These are phyloP conservation scores for Saraca asoca DNA, from an alignment of 331 rosid genomes.

Conservation along the genomic window DNA sequence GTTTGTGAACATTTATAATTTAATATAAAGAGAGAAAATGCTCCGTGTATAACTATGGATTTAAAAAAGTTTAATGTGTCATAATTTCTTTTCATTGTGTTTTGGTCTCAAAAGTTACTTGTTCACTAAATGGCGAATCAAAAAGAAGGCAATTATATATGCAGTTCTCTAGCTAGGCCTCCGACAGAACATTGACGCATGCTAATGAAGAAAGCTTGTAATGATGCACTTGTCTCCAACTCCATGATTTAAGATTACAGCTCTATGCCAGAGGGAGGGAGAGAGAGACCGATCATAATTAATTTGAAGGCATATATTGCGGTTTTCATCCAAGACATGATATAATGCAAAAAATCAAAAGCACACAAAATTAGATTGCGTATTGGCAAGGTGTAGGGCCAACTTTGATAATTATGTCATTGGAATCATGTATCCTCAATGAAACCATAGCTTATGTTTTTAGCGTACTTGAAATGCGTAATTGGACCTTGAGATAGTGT, in stretches of 20 bases:
- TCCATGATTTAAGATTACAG: slow-evolving; percentile 25
- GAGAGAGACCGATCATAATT: slow-evolving; percentile 20
- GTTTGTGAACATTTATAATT: no score
- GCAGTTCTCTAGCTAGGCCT: slow-evolving; percentile 31
- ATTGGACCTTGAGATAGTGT: slow-evolving; percentile 21
- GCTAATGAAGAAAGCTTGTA: slow-evolving; percentile 41
- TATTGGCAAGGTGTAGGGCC: slow-evolving; percentile 20
- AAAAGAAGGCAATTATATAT: no score
- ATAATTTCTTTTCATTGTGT: no score
- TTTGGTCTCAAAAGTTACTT: no score
- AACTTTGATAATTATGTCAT: slow-evolving; percentile 31
- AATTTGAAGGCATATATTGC: slow-evolving; percentile 17
- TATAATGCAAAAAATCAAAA: slow-evolving; percentile 20
- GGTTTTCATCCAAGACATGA: slow-evolving; percentile 29
- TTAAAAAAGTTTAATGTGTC: no score
- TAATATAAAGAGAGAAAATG: no score
- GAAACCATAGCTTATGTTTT: background rate
- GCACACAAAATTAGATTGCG: slow-evolving; percentile 29
- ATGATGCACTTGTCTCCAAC: slow-evolving; percentile 39
- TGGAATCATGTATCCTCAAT: slow-evolving; percentile 22
- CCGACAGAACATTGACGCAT: slow-evolving; percentile 45
- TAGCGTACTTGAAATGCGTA: slow-evolving; percentile 15
- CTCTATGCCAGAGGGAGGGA: slow-evolving; percentile 15
- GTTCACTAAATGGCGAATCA: no score
- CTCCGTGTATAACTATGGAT: no score